These are phyloP conservation scores for Coniophora puteana DNA, from an alignment of 1,284 basidiomycete genomes.

Conservation along the genomic window DNA sequence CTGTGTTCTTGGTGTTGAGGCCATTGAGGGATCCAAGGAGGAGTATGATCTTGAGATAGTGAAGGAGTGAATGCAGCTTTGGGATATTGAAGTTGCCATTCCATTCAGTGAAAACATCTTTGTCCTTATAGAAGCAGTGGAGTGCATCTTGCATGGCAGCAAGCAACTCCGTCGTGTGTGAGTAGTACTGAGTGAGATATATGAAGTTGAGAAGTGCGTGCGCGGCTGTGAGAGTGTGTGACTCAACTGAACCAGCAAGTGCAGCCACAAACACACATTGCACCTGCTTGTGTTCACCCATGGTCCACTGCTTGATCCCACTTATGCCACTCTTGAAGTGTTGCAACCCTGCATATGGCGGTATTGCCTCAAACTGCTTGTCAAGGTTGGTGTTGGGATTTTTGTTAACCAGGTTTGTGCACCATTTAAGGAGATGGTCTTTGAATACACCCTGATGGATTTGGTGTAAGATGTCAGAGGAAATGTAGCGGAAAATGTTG, in stretches of 20 bases:
- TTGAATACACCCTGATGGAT: slow-evolving; percentile 28
- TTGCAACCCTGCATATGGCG: slow-evolving; percentile 1
- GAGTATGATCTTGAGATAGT: neutral
- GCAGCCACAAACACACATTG: slow-evolving; percentile 4
- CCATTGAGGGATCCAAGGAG: slow-evolving; percentile 3
- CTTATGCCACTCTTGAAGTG: slow-evolving; percentile 9
- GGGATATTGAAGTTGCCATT: slow-evolving; percentile 7
- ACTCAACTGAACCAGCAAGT: neutral
- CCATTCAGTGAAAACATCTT: slow-evolving; percentile 15
- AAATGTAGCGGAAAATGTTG: slow-evolving; percentile 22
- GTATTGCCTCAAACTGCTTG: slow-evolving; percentile 3
- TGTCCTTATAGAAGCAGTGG: slow-evolving; percentile 13
- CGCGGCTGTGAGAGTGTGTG: neutral
- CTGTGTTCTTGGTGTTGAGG: slow-evolving; percentile 4
- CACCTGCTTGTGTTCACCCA: slow-evolving; percentile 5
- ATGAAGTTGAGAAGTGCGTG: slow-evolving; percentile 1
- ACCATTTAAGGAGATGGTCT: slow-evolving; percentile 26
- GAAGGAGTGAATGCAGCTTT: slow-evolving; percentile 6
- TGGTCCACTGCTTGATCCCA: slow-evolving; percentile 4
- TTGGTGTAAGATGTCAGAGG: slow-evolving; percentile 29
- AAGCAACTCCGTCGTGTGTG: neutral
- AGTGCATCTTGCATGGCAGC: slow-evolving; percentile 6
- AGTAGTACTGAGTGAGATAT: slow-evolving; percentile 1
- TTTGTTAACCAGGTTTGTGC: slow-evolving; percentile 3
- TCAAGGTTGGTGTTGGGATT: slow-evolving; percentile 5